Evolutionary conservation across 2,329 filamentous ascomycete species (phyloP).

Genomic region (Immersiporthe knoxdaviesiana): DNA sequence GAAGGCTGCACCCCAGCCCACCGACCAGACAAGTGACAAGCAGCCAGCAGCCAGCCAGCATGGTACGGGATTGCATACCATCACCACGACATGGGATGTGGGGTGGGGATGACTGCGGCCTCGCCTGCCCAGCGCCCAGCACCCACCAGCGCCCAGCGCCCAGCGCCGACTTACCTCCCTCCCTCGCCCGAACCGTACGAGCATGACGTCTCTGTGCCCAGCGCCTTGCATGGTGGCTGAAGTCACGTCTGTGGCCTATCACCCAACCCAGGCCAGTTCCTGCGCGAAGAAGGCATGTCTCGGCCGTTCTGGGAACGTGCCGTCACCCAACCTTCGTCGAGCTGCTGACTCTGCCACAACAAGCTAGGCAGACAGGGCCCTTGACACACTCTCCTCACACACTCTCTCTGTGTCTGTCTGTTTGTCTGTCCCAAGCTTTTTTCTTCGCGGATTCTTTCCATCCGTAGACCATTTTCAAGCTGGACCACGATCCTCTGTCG

Average conservation of each 20-base stretch:
- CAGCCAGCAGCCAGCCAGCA: neutral
- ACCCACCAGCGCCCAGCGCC: too few species aligned
- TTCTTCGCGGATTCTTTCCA: conserved; percentile 2
- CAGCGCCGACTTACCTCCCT: neutral
- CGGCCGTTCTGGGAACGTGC: neutral
- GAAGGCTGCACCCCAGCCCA: neutral
- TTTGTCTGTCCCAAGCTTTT: neutral
- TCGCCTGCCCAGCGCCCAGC: neutral
- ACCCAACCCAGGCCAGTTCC: neutral
- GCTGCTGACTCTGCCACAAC: neutral
- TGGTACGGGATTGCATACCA: neutral
- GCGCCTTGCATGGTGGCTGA: neutral
- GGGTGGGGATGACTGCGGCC: neutral
- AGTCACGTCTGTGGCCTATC: neutral
- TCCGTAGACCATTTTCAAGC: neutral
- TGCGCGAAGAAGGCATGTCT: neutral
- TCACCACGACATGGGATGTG: neutral
- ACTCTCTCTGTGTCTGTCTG: neutral
- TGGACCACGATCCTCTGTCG: neutral
- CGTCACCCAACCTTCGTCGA: neutral
- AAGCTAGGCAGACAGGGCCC: neutral
- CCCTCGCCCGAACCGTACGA: neutral
- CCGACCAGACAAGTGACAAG: neutral
- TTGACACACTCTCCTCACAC: neutral
- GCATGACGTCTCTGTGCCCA: neutral